Evolutionary conservation across 2,329 filamentous ascomycete species (phyloP).

Genomic region (Calonectria hawksworthii): DNA sequence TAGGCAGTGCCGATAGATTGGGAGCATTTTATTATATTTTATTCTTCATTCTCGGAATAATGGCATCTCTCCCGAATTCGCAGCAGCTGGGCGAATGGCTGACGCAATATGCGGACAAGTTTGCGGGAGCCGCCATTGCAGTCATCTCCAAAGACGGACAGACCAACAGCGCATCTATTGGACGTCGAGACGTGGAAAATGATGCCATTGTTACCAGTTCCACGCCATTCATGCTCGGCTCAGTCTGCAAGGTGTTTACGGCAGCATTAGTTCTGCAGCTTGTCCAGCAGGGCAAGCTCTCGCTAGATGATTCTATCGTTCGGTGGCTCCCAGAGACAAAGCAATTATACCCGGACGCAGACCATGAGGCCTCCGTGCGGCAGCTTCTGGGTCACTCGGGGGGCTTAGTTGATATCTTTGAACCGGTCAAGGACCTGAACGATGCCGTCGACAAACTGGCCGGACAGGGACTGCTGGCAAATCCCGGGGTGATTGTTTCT

Average conservation of each 20-base stretch:
- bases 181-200: not conserved
- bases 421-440: not conserved
- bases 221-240: slow-evolving; percentile 17
- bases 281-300: not conserved
- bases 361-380: not conserved
- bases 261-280: slow-evolving; percentile 10
- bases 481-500: slow-evolving; percentile 4
- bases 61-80: not conserved
- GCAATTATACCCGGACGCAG: not conserved
- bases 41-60: not conserved
- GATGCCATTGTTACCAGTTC: not conserved
- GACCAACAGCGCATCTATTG: not conserved
- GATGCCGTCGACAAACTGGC: slow-evolving; percentile 9
- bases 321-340: not conserved
- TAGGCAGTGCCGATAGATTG: not conserved
- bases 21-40: not conserved
- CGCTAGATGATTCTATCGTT: slow-evolving; percentile 5
- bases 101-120: not conserved
- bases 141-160: slow-evolving; percentile 16
- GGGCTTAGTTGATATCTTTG: slow-evolving; percentile 15
- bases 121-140: slow-evolving; percentile 9
- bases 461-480: not conserved
- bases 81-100: not conserved
- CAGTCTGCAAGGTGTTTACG: slow-evolving; percentile 15
- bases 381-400: slow-evolving; percentile 1